phyloP scores from a whole-genome alignment of 495 filamentous ascomycete species.

The Trichoderma orchidacearum region DNA sequence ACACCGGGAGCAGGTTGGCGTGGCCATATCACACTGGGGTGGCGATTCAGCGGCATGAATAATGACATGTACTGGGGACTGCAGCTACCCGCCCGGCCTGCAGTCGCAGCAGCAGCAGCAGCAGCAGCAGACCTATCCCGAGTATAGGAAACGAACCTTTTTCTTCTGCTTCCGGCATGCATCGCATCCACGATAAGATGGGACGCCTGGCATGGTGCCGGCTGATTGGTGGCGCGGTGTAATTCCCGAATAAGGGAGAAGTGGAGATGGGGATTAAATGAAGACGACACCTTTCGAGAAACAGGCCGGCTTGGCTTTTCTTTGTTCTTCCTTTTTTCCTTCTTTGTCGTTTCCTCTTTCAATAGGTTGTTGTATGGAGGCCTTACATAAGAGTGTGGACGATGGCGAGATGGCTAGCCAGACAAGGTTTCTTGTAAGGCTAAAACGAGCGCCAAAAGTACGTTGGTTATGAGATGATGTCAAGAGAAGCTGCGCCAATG shows the following conservation, averaged over 20 bases:
- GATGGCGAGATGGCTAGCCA: too few species aligned
- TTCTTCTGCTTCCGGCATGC: constrained; percentile 39
- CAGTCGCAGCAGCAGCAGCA: too few species aligned
- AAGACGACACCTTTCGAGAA: background rate
- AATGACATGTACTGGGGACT: too few species aligned
- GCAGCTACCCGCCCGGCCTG: too few species aligned
- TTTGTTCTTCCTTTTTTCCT: background rate
- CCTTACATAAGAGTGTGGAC: too few species aligned
- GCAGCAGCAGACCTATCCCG: background rate
- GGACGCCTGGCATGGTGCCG: constrained; percentile 34
- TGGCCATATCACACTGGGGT: constrained; percentile 12
- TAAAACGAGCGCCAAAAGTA: too few species aligned
- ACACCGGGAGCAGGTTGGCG: constrained; percentile 32
- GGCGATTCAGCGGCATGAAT: background rate
- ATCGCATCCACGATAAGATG: constrained; percentile 33
- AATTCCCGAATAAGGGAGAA: background rate
- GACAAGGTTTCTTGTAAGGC: background rate
- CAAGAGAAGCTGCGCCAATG: background rate
- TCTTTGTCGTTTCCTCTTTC: background rate
- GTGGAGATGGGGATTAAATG: background rate
- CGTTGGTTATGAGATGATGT: background rate
- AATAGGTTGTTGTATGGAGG: too few species aligned
- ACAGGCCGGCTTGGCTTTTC: too few species aligned
- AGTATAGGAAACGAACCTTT: constrained; percentile 25
- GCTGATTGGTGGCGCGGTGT: background rate